Conservation (phyloP, 805 yeast genomes). For the Saccharomycopsis capsularis region DNA sequence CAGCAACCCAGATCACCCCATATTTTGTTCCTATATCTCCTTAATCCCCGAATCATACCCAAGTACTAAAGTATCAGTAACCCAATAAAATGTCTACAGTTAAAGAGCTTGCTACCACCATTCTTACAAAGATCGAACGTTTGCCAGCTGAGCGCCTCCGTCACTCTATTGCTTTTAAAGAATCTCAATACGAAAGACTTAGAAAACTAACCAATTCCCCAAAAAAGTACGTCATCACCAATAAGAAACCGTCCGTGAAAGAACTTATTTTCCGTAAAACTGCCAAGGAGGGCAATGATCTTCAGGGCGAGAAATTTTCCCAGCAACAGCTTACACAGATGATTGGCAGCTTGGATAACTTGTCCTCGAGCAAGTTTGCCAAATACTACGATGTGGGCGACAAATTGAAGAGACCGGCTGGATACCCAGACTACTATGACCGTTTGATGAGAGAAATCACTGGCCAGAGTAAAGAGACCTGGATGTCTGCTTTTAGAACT, state of each 20-base stretch:
- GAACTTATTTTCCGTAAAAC: constrained; percentile 33
- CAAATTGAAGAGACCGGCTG: constrained; percentile 70
- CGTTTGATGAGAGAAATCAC: constrained; percentile 63
- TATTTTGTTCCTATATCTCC: too few species aligned
- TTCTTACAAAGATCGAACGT: constrained; percentile 50
- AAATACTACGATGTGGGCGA: constrained; percentile 59
- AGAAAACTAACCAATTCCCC: constrained; percentile 45
- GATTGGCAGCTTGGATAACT: constrained; percentile 25
- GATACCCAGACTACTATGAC: constrained; percentile 73
- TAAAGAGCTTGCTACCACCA: constrained; percentile 45
- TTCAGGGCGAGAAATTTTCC: constrained; percentile 33
- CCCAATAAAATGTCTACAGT: background rate
- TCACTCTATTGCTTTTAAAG: constrained; percentile 66
- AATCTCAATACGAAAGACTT: constrained; percentile 53
- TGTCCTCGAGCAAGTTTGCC: constrained; percentile 21
- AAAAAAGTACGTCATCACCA: constrained; percentile 33
- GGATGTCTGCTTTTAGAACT: constrained; percentile 61
- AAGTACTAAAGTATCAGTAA: too few species aligned
- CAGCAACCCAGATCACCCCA: too few species aligned
- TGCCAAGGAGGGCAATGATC: constrained; percentile 31
- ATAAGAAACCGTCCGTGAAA: constrained; percentile 34
- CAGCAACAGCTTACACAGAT: constrained; percentile 52
- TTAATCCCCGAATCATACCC: too few species aligned
- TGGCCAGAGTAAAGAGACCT: constrained; percentile 63
- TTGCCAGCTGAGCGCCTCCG: constrained; percentile 64